Evolutionary conservation across 179 eudicot genomes (phyloP).

Genomic region (Camellia oleifera): DNA sequence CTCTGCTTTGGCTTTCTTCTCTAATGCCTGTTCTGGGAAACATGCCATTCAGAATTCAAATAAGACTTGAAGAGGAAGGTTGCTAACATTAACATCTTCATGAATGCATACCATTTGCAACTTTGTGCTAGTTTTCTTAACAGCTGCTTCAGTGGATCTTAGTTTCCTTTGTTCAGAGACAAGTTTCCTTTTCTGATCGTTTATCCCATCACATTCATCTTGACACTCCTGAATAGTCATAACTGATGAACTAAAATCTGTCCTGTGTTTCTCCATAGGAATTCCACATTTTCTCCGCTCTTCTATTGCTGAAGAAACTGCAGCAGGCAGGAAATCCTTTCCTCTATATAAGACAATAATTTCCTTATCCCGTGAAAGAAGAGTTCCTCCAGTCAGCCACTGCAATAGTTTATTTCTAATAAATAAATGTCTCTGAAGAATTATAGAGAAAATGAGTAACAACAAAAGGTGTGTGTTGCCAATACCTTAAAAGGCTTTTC

Average conservation of each 20-base stretch:
- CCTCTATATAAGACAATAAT: slow-evolving; percentile 85
- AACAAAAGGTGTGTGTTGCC: slow-evolving; percentile 5
- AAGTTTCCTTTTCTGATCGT: slow-evolving; percentile 25
- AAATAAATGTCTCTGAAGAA: slow-evolving; percentile 9
- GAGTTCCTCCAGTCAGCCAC: slow-evolving; percentile 82
- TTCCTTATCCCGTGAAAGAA: slow-evolving; percentile 86
- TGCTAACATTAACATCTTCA: slow-evolving; percentile 5
- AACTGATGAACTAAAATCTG: slow-evolving; percentile 26
- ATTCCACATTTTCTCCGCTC: slow-evolving; percentile 60
- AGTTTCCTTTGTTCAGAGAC: slow-evolving; percentile 38
- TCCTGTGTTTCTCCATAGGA: slow-evolving; percentile 25
- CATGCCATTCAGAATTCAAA: slow-evolving; percentile 17
- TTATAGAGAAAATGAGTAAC: neutral
- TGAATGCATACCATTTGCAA: slow-evolving; percentile 60
- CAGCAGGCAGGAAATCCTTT: slow-evolving; percentile 91
- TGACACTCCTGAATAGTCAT: slow-evolving; percentile 21
- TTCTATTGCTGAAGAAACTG: slow-evolving; percentile 87
- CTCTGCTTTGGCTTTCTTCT: slow-evolving; percentile 75
- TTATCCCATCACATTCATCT: slow-evolving; percentile 25
- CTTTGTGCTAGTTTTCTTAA: slow-evolving; percentile 50
- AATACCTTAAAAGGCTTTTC: neutral
- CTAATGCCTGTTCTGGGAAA: slow-evolving; percentile 58
- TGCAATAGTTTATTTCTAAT: slow-evolving; percentile 39
- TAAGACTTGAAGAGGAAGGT: neutral
- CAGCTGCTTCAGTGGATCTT: slow-evolving; percentile 41